Base-by-base conservation (phyloP, 108 stramenopile species). In the Skeletonema menzelii region DNA sequence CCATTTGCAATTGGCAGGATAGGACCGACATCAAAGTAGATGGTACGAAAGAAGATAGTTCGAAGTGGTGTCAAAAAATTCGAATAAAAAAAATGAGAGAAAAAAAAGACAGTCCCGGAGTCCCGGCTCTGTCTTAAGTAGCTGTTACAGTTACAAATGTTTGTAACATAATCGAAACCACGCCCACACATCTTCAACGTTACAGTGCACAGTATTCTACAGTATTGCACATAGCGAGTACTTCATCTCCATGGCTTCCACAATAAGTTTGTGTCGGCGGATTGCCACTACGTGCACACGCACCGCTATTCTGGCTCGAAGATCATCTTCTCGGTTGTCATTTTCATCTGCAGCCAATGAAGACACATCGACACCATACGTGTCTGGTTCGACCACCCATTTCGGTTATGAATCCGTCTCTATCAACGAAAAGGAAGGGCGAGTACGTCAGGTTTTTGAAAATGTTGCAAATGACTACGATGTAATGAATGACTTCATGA, bases 401-500 rank as follows among this genome's bases (percentile, higher is more conserved):
- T 95, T 95, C 73, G 93, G 93, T 37, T 95, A 85, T 67, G 75
- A 86, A 56, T 62, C 85, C 34, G 88, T 95, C 6, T 75, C 78
- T 5, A 65, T 88, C 31, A 42, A 83, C 35, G 91, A 91, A 63
- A 95, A 95, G 71, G 92, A 95, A 63, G 70, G 73, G 0, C 79
- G 84, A 8, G 97, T 97, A 0, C 75, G 85, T n/a, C 70, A 82
- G 53, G 97, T 97, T 1, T 97, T 97, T 72, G 87, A 89, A 65
- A 91, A 78, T 61, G 95, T 97, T 1, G 97, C 97, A 10, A 89
- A 90, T 49, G 82, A 76, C 44, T 97, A 95, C 78, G 99, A 99
- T 70, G 85, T 99, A 26, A 99, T 99, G 99, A 99, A 99, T 70
- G 99, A 99, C 79, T 79, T 98, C 67, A 99, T 99, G 99, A 86